These are phyloP conservation scores for Logfia minima DNA, from an alignment of 129 eudicot genomes.

Conservation along the genomic window DNA sequence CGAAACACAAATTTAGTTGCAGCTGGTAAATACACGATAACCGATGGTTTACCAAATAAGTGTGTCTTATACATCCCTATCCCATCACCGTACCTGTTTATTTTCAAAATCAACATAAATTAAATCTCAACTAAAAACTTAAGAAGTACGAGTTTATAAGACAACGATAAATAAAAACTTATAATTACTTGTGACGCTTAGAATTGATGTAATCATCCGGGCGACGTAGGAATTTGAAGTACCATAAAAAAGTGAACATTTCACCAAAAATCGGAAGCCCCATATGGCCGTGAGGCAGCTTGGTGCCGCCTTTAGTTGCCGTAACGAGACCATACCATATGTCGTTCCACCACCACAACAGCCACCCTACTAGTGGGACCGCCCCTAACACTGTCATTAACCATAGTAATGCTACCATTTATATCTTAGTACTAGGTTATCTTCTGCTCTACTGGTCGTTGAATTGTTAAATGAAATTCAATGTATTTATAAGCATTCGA, in stretches of 20 bases:
- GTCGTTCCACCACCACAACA: constrained; percentile 63
- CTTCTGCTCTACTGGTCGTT: background rate
- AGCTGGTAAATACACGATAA: constrained; percentile 42
- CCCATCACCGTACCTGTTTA: constrained; percentile 54
- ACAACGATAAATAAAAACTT: background rate
- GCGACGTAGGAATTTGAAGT: constrained; percentile 46
- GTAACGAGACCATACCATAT: constrained; percentile 28
- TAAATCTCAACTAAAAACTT: too few relatives aligned
- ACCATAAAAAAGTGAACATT: constrained; percentile 50
- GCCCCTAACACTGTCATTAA: constrained; percentile 28
- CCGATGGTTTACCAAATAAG: constrained; percentile 50
- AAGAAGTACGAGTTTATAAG: background rate
- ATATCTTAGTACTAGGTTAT: too few relatives aligned
- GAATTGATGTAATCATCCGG: constrained; percentile 60
- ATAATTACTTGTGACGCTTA: constrained; percentile 44
- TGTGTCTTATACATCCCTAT: constrained; percentile 50
- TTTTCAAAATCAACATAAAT: background rate
- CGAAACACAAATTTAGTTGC: constrained; percentile 44
- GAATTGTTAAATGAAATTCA: background rate
- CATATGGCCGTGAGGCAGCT: constrained; percentile 60
- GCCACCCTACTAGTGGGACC: constrained; percentile 34
- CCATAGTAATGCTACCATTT: constrained; percentile 14
- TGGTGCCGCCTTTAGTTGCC: constrained; percentile 20
- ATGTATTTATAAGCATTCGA: constrained; percentile 2
- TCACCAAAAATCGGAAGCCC: constrained; percentile 63